Evolutionary conservation across 495 filamentous ascomycete genomes (phyloP), one percentile per base, ranked within the genome.

Genomic region (Daldinia decipiens): DNA sequence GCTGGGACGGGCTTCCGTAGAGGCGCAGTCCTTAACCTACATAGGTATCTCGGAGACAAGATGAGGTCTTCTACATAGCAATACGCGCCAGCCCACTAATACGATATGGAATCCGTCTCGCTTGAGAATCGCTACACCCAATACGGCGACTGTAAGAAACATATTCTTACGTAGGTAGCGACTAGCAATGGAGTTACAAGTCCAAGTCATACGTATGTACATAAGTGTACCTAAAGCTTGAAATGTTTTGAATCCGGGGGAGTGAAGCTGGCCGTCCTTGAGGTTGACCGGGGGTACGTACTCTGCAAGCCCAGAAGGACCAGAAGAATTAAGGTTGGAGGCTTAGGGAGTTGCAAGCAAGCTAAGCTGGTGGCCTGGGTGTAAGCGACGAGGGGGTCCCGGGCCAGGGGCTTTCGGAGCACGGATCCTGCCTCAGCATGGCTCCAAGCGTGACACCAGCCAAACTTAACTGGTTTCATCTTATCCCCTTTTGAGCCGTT

Each of bases 351-450:
- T 36, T 36, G 12, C 13, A 36, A 13, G 34, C 12, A 36, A 36
- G 40, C 7, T 43, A 40, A 24, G n/a, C n/a, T n/a, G n/a, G n/a
- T n/a, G n/a, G n/a, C n/a, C n/a, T n/a, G n/a, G n/a, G n/a, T n/a
- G n/a, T n/a, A 47, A 47, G 51, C 65, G 65, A 65, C 65, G 43
- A 51, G 52, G 63, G 47, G 39, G n/a, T 31, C 57, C 57, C 15
- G 39, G 60, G 40, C 21, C 57, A 65, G 65, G 65, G 63, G 63
- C 1, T 19, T 51, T 66, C 71, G 75, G 70, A 66, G 70, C 70
- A 67, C 73, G 75, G 75, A 76, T 71, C 50, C 76, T 77, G 77
- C 77, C 72, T 79, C 73, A 77, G 67, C 52, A 66, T 47, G 17
- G 57, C 39, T 47, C 62, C 59, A 64, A 64, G 50, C 76, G 71